phyloP scores from a whole-genome alignment of 148 eudicot species.

The Cornus suecica region DNA sequence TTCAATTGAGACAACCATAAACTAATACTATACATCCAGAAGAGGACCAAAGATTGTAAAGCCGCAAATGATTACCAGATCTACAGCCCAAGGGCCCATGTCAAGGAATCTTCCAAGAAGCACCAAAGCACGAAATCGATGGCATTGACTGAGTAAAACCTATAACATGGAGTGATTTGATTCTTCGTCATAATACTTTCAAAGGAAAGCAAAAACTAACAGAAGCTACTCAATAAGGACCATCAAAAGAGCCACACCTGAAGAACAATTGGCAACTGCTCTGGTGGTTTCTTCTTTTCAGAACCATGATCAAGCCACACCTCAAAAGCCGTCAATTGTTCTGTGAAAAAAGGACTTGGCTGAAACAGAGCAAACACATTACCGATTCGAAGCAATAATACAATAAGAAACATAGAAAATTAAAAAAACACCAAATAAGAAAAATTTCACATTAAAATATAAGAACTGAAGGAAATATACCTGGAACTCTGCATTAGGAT shows the following conservation, averaged over 20 bases:
- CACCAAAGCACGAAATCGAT: conserved; percentile 90
- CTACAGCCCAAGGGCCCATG: conserved; percentile 99
- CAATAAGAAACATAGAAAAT: neutral
- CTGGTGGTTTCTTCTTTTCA: conserved; percentile 84
- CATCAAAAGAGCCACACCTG: conserved; percentile 47
- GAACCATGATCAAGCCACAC: conserved; percentile 99
- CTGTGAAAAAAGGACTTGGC: conserved; percentile 97
- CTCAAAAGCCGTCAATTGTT: conserved; percentile 93
- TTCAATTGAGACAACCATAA: neutral
- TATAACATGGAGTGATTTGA: conserved; percentile 18
- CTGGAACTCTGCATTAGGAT: conserved; percentile 89
- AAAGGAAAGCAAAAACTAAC: neutral
- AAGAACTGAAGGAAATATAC: conserved; percentile 23
- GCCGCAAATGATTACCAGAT: conserved; percentile 61
- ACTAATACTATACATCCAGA: neutral
- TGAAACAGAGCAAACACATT: conserved; percentile 31
- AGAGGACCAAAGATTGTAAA: neutral
- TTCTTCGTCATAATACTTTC: neutral
- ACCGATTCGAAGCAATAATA: neutral
- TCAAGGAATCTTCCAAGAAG: conserved; percentile 98
- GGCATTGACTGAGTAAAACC: conserved; percentile 97
- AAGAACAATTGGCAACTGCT: conserved; percentile 96
- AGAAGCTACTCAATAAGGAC: neutral
- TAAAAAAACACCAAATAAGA: neutral
- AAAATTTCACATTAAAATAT: neutral